Base-by-base conservation (phyloP, 1,284 basidiomycete genomes). In the Cystobasidium pallidum region DNA sequence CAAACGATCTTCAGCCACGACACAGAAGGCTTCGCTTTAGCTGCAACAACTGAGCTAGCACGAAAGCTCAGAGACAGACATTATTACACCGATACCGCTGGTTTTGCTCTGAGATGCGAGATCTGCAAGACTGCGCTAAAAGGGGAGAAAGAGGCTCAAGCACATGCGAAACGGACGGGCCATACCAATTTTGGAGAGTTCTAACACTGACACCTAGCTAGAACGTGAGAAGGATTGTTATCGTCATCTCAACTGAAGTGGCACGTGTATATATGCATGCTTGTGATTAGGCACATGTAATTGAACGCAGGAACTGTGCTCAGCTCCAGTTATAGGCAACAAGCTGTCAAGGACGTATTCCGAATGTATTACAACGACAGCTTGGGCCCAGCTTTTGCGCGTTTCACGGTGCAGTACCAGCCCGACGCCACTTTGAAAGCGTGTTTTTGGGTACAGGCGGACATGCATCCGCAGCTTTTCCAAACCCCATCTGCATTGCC, bases 151-250 rank as follows among this genome's bases (percentile, higher is more conserved):
- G 92, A 89, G 72, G 94, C 94, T 0, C 86, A 90, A 43, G 86
- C 86, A 54, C 94, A 97, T 80, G 94, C 94, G 2, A 86, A 86
- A 77, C 82, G 87, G 80, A 96, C 92, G 0, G 92, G 93, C 0
- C 94, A 96, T 82, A 85, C 86, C 39, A 85, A 86, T 63, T 96
- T 96, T 79, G 92, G 92, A 70, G 93, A 97, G 81, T 95, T 91
- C 79, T 92, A 70, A 47, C 7, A 15, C 11, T 51, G 43, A 17
- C n/a, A n/a, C n/a, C n/a, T n/a, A 15, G 30, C 19, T 13, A 54
- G 13, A 26, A 10, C n/a, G 30, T 11, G 3, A 26, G n/a, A 54
- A 19, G 6, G 8, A 6, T 8, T 3, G 13, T 19, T 13, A 30
- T 26, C 24, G 30, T 15, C 30, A 54, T 54, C 13, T 15, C 11